phyloP scores from a whole-genome alignment of 176 grass and related monocot species.

The Aegilops bicornis region DNA sequence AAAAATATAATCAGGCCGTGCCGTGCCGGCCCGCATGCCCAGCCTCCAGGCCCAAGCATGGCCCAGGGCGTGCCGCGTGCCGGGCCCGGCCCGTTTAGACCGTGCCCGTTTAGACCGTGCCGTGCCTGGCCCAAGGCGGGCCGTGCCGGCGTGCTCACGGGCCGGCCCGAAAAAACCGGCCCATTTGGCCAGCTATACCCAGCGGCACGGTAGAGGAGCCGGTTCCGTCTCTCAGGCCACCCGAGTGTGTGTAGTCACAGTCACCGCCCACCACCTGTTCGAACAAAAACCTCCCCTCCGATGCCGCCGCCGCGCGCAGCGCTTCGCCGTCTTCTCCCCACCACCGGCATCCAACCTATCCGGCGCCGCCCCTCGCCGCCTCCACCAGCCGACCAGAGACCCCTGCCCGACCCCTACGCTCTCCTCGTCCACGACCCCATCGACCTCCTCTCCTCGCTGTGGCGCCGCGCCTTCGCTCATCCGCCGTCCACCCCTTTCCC shows the following conservation, averaged over 20 bases:
- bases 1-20: too few species aligned
- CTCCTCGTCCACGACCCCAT: conserved; percentile 84
- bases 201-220: too few species aligned
- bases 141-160: too few species aligned
- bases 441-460: conserved; percentile 68
- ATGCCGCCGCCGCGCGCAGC: conserved; percentile 23
- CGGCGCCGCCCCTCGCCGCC: conserved; percentile 7
- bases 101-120: too few species aligned
- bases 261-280: conserved; percentile 34
- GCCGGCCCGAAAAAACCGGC: too few species aligned
- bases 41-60: too few species aligned
- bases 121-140: too few species aligned
- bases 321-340: conserved; percentile 41
- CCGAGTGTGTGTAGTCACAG: not conserved
- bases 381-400: not conserved
- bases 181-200: too few species aligned
- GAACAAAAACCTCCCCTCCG: conserved; percentile 29
- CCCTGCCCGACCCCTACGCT: conserved; percentile 56
- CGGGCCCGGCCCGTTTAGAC: too few species aligned
- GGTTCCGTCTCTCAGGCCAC: not conserved
- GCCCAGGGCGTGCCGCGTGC: too few species aligned
- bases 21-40: too few species aligned
- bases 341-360: not conserved
- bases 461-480: conserved; percentile 75
- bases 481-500: conserved; percentile 45